Base-by-base conservation (phyloP, 2,329 filamentous ascomycete species). In the Penicillium sp. region DNA sequence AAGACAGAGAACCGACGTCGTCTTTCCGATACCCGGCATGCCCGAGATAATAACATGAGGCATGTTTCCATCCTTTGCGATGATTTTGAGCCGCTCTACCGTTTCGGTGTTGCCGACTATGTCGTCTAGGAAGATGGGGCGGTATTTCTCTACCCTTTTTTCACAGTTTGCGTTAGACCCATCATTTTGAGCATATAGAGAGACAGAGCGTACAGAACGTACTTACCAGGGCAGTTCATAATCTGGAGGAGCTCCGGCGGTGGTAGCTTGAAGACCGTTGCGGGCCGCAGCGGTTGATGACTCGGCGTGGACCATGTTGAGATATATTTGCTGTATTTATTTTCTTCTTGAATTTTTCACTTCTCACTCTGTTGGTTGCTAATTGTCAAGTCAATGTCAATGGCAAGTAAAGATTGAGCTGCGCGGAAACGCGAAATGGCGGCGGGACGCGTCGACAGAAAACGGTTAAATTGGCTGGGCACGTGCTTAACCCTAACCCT, bases 11-110 rank as follows among this genome's bases (percentile, higher is more conserved):
- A 99, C 87, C 56, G 91, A 96, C 0, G 94, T 97, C 3, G 94
- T 99, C 80, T 99, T 99, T 74, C 94, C 94, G 68, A 97, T 99
- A 69, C 94, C 94, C 20, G 94, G 94, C 91, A 96, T 97, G 59
- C 94, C 94, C n/a, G 91, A 96, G 68, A 99, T 97, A 75, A 99
- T 97, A 68, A 99, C 85, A 76, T 99, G 94, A 2, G 94, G 94
- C 92, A 99, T 97, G 76, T 99, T 99, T 65, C 94, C 94, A 77
- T 97, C 94, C 74, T 92, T 94, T 47, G 94, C 92, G 66, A 99
- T 97, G 68, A 99, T 97, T 72, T 97, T 97, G 66, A 99, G 80
- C 55, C 94, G 89, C 74, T 97, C 93, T 66, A 99, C 91, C 1
- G 94, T 99, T 73, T 99, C 94, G 20, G 90, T 96, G 74, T 99